These are phyloP conservation scores for Pseudogymnoascus sp. DNA, from an alignment of 2,329 filamentous ascomycete genomes.

Conservation along the genomic window DNA sequence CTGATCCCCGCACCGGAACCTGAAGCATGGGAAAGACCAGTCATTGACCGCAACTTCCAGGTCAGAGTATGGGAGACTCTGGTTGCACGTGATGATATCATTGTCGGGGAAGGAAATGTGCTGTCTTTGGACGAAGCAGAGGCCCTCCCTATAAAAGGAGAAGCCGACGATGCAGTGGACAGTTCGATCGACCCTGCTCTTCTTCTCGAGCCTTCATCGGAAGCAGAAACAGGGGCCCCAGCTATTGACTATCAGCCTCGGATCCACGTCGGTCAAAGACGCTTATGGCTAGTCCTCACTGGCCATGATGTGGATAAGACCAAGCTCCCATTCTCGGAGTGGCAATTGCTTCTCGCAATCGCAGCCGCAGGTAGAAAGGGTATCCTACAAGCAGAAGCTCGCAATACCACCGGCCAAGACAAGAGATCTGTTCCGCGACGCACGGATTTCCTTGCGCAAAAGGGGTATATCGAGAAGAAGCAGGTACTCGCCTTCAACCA, in stretches of 20 bases:
- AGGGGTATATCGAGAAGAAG: slow-evolving; percentile 56
- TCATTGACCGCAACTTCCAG: neutral
- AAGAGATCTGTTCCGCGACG: slow-evolving; percentile 57
- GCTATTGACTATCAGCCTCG: slow-evolving; percentile 20
- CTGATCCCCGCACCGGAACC: neutral
- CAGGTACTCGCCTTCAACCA: slow-evolving; percentile 51
- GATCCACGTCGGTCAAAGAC: slow-evolving; percentile 46
- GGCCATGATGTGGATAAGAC: slow-evolving; percentile 54
- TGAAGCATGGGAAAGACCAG: neutral
- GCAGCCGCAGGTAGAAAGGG: slow-evolving; percentile 47
- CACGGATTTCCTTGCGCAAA: slow-evolving; percentile 51
- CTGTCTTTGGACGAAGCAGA: slow-evolving; percentile 3
- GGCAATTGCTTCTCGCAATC: slow-evolving; percentile 51
- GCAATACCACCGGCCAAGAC: slow-evolving; percentile 51
- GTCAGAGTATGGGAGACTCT: slow-evolving; percentile 4
- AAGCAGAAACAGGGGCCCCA: neutral
- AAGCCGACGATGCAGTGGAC: neutral
- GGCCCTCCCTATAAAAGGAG: neutral
- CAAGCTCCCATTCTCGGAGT: slow-evolving; percentile 51
- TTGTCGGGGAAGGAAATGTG: neutral
- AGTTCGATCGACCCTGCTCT: slow-evolving; percentile 3
- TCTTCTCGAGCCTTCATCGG: neutral
- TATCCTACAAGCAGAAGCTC: slow-evolving; percentile 54
- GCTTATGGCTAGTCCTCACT: slow-evolving; percentile 52
- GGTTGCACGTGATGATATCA: slow-evolving; percentile 6